These are phyloP conservation scores for Nigrograna mackinnonii DNA, from an alignment of 2,329 filamentous ascomycete species.

Conservation along the genomic window DNA sequence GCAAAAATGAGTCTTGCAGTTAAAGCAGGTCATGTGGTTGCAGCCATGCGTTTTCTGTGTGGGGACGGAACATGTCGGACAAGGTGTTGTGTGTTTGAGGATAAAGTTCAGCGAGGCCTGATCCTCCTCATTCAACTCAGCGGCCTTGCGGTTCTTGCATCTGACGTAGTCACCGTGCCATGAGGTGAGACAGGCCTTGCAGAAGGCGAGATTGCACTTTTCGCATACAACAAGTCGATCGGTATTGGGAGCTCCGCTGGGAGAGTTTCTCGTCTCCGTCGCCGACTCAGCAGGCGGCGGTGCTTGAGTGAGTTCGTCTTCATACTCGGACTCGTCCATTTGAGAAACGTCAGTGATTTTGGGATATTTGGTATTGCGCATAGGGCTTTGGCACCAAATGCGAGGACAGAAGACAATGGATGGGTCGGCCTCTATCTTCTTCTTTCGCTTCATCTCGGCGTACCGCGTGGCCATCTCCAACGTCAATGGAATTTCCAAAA, in stretches of 20 bases:
- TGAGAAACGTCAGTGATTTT: constrained; percentile 47
- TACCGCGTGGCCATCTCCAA: constrained; percentile 81
- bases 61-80: constrained; percentile 83
- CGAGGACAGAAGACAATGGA: constrained; percentile 91
- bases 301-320: constrained; percentile 29
- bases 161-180: constrained; percentile 94
- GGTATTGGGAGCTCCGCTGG: background rate
- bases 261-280: background rate
- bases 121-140: constrained; percentile 81
- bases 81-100: constrained; percentile 78
- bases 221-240: constrained; percentile 84
- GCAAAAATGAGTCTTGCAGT: constrained; percentile 91
- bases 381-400: constrained; percentile 89
- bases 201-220: constrained; percentile 89
- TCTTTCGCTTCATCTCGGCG: constrained; percentile 88
- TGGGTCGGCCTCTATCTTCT: constrained; percentile 87
- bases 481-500: constrained; percentile 57
- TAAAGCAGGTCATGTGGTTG: constrained; percentile 95
- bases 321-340: constrained; percentile 44
- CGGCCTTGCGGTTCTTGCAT: constrained; percentile 65
- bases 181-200: constrained; percentile 71
- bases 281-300: constrained; percentile 2
- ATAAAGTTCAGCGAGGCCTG: constrained; percentile 86
- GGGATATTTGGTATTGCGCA: constrained; percentile 59
- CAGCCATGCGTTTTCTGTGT: constrained; percentile 92